Evolutionary conservation across 345 rosid genomes (phyloP).

Genomic region (Gossypium australe): DNA sequence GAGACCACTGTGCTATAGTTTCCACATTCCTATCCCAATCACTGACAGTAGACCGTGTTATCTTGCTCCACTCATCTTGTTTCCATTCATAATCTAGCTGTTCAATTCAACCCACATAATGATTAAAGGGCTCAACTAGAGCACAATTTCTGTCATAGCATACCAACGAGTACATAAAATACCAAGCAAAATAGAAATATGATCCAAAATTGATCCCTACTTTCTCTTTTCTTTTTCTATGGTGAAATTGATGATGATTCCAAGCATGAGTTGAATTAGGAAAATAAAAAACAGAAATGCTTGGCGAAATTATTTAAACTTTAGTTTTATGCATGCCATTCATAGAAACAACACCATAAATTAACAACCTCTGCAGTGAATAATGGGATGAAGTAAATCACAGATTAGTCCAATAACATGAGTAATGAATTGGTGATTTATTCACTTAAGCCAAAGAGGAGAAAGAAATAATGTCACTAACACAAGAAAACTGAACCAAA

Average conservation of each 20-base stretch:
- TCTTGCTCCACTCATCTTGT: constrained; percentile 52
- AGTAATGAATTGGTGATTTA: not conserved
- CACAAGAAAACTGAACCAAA: not conserved
- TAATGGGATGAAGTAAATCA: not conserved
- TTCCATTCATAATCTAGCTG: constrained; percentile 76
- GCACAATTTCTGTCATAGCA: not conserved
- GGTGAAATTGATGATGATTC: not conserved
- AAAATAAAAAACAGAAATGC: not conserved
- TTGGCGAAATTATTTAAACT: not conserved
- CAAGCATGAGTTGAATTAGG: not conserved
- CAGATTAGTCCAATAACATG: not conserved
- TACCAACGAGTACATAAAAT: not conserved
- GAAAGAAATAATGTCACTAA: not conserved
- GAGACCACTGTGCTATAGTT: constrained; percentile 77
- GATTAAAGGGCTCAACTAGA: not conserved
- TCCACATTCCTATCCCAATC: constrained; percentile 72
- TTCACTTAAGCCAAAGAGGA: not conserved
- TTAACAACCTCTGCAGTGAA: not conserved
- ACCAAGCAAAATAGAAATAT: not conserved
- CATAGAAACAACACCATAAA: not conserved
- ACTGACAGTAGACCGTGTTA: constrained; percentile 38
- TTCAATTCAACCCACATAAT: constrained; percentile 19
- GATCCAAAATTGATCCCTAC: not conserved
- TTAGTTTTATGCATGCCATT: not conserved
- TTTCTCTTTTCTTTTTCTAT: not conserved